Conservation (phyloP, 495 filamentous ascomycete genomes). For the Evansstolkia leycettana region DNA sequence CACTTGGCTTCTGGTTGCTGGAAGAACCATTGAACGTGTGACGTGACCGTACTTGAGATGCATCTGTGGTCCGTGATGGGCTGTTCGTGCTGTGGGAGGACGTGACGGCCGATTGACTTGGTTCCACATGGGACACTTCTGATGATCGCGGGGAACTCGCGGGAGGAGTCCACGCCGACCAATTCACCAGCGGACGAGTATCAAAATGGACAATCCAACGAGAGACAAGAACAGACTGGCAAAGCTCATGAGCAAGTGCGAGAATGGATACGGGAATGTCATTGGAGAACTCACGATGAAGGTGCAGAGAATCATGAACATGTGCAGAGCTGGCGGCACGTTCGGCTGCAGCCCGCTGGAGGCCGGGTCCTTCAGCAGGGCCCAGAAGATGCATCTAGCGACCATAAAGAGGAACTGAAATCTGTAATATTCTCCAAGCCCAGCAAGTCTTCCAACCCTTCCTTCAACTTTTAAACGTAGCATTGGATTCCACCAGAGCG, state of each 20-base stretch:
- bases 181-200: conserved; percentile 44
- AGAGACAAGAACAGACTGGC: conserved; percentile 26
- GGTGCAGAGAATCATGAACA: conserved; percentile 41
- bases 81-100: too few species aligned
- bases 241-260: conserved; percentile 8
- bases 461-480: conserved; percentile 52
- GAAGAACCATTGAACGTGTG: too few species aligned
- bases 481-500: conserved; percentile 69
- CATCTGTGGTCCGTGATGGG: too few species aligned
- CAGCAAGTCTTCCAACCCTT: conserved; percentile 48
- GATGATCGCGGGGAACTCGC: conserved; percentile 17
- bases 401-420: conserved; percentile 51
- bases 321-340: conserved; percentile 39
- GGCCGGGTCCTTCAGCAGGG: conserved; percentile 33
- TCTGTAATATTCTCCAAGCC: conserved; percentile 56
- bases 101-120: too few species aligned
- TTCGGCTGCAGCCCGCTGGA: conserved; percentile 28
- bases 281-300: conserved; percentile 35
- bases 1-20: conserved; percentile 5
- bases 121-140: conserved; percentile 11
- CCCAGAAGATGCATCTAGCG: conserved; percentile 42
- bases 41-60: too few species aligned
- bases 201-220: conserved; percentile 37
- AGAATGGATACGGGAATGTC: conserved; percentile 1
- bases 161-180: conserved; percentile 31